Evolutionary conservation across 2,329 filamentous ascomycete species (phyloP).

Genomic region (Akanthomyces muscarius): DNA sequence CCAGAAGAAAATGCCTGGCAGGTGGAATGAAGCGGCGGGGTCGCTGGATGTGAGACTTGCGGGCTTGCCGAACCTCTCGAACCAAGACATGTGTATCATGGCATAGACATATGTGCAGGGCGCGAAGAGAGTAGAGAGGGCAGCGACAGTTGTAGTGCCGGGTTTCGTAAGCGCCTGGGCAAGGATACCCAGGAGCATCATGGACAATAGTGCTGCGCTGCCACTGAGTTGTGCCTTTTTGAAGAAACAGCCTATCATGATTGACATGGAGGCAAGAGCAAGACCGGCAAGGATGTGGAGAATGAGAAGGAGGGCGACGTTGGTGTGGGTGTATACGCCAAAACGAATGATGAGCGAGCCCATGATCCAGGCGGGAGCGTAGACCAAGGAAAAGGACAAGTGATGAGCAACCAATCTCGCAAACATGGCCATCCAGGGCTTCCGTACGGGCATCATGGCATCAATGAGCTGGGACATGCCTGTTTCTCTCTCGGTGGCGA

Average conservation of each 20-base stretch:
- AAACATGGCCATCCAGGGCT: slow-evolving; percentile 71
- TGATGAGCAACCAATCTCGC: slow-evolving; percentile 77
- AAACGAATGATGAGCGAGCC: slow-evolving; percentile 61
- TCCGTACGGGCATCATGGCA: slow-evolving; percentile 79
- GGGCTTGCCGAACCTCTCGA: slow-evolving; percentile 57
- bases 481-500: slow-evolving; percentile 79
- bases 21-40: slow-evolving; percentile 60
- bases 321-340: slow-evolving; percentile 64
- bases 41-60: slow-evolving; percentile 60
- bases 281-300: slow-evolving; percentile 75
- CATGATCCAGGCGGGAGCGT: slow-evolving; percentile 78
- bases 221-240: slow-evolving; percentile 83
- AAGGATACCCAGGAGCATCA: slow-evolving; percentile 73
- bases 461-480: slow-evolving; percentile 88
- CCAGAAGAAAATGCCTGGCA: slow-evolving; percentile 75
- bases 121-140: slow-evolving; percentile 74
- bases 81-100: slow-evolving; percentile 70
- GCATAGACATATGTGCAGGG: slow-evolving; percentile 88
- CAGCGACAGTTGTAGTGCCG: slow-evolving; percentile 58
- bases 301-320: slow-evolving; percentile 61
- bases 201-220: slow-evolving; percentile 69
- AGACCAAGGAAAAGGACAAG: slow-evolving; percentile 73
- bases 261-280: slow-evolving; percentile 72
- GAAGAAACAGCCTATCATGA: slow-evolving; percentile 80
- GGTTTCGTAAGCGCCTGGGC: slow-evolving; percentile 68